Conservation (phyloP, 2,329 filamentous ascomycete genomes). For the Colletotrichum sp. region DNA sequence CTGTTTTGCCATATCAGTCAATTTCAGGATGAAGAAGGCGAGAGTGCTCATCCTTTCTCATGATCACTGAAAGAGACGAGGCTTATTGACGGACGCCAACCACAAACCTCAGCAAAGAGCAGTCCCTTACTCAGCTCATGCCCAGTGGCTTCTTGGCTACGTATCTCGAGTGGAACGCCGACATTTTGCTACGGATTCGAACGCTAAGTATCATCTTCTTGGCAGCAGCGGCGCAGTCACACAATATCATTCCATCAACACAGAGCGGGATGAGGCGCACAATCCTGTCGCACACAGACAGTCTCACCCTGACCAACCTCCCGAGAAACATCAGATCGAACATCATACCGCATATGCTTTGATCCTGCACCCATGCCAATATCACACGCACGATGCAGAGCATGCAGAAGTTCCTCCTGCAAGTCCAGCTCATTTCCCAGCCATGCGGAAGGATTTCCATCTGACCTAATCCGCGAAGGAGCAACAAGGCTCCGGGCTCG, state of each 20-base stretch:
- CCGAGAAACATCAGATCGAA: background rate
- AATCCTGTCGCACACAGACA: background rate
- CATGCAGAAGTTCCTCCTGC: background rate
- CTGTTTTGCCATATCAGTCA: background rate
- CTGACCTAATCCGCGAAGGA: background rate
- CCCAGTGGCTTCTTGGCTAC: background rate
- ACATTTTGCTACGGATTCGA: background rate
- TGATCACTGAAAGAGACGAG: background rate
- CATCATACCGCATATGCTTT: background rate
- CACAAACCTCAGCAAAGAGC: background rate
- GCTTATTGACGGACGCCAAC: background rate
- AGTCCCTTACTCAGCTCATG: background rate
- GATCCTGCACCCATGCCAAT: background rate
- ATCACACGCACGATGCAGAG: background rate
- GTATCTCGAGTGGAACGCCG: background rate
- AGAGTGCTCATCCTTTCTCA: background rate
- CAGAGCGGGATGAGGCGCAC: background rate
- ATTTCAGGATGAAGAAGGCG: background rate
- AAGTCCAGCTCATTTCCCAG: background rate
- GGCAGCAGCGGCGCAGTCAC: background rate
- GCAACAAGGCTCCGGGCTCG: background rate
- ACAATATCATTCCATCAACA: background rate
- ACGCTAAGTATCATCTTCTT: background rate
- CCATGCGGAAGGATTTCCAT: background rate
- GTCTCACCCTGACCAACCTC: background rate